Percentiles rank a stretch among this genome's conserved stretches.
phyloP scores from a whole-genome alignment of 2,329 filamentous ascomycete genomes.

The Beauveria rudraprayagi region DNA sequence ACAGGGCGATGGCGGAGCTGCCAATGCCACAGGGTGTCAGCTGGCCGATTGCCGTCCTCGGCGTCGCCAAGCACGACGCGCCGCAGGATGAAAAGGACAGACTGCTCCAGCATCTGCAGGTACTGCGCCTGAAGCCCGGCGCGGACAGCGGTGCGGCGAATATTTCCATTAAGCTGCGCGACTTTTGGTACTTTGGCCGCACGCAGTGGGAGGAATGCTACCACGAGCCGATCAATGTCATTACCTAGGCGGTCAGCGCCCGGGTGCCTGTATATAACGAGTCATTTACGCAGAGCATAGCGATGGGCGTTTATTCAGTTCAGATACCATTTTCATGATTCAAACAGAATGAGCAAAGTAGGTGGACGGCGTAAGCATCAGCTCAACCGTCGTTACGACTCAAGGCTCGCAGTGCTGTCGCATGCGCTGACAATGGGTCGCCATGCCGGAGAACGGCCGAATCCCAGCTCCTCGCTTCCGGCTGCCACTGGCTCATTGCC shows the following conservation, averaged over 20 bases:
- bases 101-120: neutral
- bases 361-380: no score
- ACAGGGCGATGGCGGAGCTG: neutral
- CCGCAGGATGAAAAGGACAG: neutral
- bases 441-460: neutral
- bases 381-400: neutral
- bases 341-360: neutral
- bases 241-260: neutral
- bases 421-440: neutral
- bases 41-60: conserved; percentile 4
- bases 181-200: conserved; percentile 6
- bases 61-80: conserved; percentile 4
- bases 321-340: neutral
- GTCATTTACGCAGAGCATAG: neutral
- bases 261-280: neutral
- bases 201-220: conserved; percentile 8
- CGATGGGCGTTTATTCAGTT: neutral
- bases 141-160: conserved; percentile 5
- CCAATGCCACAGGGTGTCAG: neutral
- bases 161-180: conserved; percentile 1
- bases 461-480: neutral
- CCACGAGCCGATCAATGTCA: conserved; percentile 3
- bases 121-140: neutral
- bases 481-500: neutral
- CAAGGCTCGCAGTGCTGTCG: neutral